A percentile compares a stretch with the other conserved stretches of the same genome.
These are phyloP conservation scores for Triticum timopheevii DNA, from an alignment of 176 grass and related monocot species.

Conservation along the genomic window DNA sequence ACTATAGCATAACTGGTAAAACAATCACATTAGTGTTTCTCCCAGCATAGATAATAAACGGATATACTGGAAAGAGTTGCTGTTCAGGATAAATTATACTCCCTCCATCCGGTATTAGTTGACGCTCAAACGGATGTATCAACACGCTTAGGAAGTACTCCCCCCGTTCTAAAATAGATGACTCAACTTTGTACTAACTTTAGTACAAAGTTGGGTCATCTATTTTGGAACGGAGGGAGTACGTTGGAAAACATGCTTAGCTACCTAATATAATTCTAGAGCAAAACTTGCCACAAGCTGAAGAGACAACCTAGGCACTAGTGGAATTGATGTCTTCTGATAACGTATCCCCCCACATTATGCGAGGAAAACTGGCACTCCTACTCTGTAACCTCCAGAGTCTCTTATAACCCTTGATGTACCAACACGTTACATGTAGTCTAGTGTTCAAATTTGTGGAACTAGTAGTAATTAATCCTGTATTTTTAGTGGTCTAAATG, in stretches of 20 bases:
- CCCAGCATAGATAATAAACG: slow-evolving; percentile 5
- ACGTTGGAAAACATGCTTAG: no score
- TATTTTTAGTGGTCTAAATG: background rate
- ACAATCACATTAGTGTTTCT: slow-evolving; percentile 20
- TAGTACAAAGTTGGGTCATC: no score
- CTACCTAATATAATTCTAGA: background rate
- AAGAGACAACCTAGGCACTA: slow-evolving; percentile 15
- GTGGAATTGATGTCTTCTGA: background rate
- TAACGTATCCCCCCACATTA: background rate
- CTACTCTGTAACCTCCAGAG: background rate
- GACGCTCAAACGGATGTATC: no score
- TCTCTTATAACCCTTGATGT: background rate
- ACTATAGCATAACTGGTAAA: slow-evolving; percentile 82
- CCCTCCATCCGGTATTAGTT: background rate
- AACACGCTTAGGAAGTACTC: no score
- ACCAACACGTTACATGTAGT: slow-evolving; percentile 1
- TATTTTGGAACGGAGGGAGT: no score
- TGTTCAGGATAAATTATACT: slow-evolving; percentile 13
- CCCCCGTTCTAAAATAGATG: no score
- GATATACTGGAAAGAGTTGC: background rate
- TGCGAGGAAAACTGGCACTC: background rate
- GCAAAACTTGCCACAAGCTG: background rate
- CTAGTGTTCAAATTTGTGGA: slow-evolving; percentile 9
- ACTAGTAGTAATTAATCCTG: background rate
- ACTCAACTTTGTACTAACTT: no score